A percentile compares a stretch with the other conserved stretches of the same genome.
phyloP scores from a whole-genome alignment of 148 eudicot species.

The Persicaria maculosa region DNA sequence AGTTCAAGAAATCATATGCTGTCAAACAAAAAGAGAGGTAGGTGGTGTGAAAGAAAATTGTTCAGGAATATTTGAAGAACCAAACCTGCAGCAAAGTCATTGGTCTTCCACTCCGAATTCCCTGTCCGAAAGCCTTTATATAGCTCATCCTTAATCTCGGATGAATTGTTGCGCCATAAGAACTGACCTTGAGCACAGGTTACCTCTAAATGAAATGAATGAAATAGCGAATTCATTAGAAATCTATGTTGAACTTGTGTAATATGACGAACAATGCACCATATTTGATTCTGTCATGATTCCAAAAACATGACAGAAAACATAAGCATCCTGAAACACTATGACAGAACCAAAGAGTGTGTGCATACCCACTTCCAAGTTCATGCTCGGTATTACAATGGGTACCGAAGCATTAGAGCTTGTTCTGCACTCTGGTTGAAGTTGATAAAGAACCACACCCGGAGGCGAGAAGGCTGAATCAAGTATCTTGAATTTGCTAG shows the following conservation, averaged over 20 bases:
- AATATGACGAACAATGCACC: neutral
- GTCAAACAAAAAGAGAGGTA: constrained; percentile 14
- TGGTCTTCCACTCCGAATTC: constrained; percentile 40
- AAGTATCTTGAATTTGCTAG: constrained; percentile 40
- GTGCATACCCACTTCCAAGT: neutral
- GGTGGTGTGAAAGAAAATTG: neutral
- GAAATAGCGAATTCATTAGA: neutral
- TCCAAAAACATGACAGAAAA: neutral
- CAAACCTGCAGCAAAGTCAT: constrained; percentile 73
- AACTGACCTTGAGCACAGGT: constrained; percentile 53
- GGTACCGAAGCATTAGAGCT: constrained; percentile 41
- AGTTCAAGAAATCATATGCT: constrained; percentile 80
- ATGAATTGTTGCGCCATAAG: constrained; percentile 83
- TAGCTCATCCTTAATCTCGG: constrained; percentile 68
- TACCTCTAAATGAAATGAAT: constrained; percentile 34
- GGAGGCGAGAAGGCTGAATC: constrained; percentile 64
- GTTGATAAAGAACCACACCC: constrained; percentile 45
- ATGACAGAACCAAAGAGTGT: neutral
- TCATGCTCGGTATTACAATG: constrained; percentile 16
- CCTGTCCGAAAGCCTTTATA: constrained; percentile 63
- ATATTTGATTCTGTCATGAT: neutral
- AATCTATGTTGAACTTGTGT: neutral
- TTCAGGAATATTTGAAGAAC: neutral
- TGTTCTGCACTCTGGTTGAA: constrained; percentile 49
- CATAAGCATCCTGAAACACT: neutral